phyloP scores from a whole-genome alignment of 139 green algal species.

The Chlorella vulgaris region DNA sequence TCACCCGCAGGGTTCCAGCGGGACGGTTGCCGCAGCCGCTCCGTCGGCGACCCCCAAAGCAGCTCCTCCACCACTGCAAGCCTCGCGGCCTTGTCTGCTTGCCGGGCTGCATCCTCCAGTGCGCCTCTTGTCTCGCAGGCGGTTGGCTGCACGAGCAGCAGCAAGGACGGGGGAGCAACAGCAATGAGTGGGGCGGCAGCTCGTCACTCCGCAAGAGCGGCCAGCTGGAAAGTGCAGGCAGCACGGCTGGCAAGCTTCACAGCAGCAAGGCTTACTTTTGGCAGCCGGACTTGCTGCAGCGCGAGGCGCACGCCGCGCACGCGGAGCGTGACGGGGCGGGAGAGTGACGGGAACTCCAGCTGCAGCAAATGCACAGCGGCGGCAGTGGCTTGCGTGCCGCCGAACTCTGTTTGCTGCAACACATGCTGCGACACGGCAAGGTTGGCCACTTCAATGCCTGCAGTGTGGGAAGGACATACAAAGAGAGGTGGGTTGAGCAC shows the following conservation, averaged over 20 bases:
- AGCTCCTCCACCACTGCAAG: slow-evolving; percentile 55
- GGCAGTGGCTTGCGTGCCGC: slow-evolving; percentile 8
- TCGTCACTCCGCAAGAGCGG: too few species aligned
- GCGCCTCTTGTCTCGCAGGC: background rate
- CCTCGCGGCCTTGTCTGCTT: slow-evolving; percentile 32
- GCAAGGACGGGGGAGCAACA: background rate
- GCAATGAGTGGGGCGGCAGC: background rate
- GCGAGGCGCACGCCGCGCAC: slow-evolving; percentile 18
- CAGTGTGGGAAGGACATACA: background rate
- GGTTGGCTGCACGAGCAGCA: slow-evolving; percentile 21
- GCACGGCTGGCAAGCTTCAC: background rate
- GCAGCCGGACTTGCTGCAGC: slow-evolving; percentile 50
- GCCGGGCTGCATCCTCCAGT: background rate
- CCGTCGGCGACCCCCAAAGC: slow-evolving; percentile 48
- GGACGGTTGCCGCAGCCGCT: background rate
- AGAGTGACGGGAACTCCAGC: slow-evolving; percentile 42
- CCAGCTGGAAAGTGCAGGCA: background rate
- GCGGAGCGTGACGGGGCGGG: slow-evolving; percentile 31
- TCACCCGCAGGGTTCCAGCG: slow-evolving; percentile 5
- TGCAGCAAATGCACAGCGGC: slow-evolving; percentile 26
- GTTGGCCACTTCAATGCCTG: slow-evolving; percentile 38
- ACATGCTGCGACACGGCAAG: background rate
- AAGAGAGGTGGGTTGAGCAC: too few species aligned
- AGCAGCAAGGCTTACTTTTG: slow-evolving; percentile 26
- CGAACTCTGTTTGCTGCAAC: background rate